phyloP scores from a whole-genome alignment of 352 stramenopile genomes.

The Pythium sp. region DNA sequence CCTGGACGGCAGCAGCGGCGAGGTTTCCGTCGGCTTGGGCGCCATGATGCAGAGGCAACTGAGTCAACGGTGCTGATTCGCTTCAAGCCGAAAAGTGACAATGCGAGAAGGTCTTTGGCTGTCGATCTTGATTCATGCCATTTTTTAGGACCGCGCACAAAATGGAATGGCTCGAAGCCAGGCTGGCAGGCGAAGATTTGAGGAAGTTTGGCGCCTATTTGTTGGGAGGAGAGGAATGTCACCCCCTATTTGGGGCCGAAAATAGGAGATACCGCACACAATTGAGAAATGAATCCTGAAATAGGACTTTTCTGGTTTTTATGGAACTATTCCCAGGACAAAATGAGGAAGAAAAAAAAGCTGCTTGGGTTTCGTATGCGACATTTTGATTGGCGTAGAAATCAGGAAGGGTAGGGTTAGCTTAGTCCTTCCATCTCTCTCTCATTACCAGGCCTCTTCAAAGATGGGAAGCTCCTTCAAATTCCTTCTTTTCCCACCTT shows the following conservation, averaged over 20 bases:
- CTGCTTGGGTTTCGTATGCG: neutral
- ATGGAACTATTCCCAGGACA: neutral
- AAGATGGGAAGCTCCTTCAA: no score
- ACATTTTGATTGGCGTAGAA: neutral
- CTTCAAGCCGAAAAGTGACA: conserved; percentile 12
- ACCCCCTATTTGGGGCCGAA: neutral
- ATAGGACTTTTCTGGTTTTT: neutral
- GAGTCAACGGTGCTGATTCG: neutral
- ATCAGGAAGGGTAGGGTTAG: neutral
- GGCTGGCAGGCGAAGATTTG: neutral
- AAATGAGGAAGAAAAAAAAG: neutral
- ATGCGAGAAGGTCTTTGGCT: neutral
- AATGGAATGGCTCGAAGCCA: neutral
- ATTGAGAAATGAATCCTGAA: neutral
- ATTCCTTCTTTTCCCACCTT: no score
- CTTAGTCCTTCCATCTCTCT: neutral
- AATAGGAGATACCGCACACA: neutral
- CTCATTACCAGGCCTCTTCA: no score
- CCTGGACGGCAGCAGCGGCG: conserved; percentile 43
- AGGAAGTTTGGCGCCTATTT: neutral
- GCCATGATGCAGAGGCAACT: neutral
- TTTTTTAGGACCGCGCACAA: neutral
- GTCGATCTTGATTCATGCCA: neutral
- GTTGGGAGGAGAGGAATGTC: neutral
- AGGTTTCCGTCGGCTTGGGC: conserved; percentile 38